Evolutionary conservation across 2,329 filamentous ascomycete species (phyloP).

Genomic region (Chalaropsis thielavioides): DNA sequence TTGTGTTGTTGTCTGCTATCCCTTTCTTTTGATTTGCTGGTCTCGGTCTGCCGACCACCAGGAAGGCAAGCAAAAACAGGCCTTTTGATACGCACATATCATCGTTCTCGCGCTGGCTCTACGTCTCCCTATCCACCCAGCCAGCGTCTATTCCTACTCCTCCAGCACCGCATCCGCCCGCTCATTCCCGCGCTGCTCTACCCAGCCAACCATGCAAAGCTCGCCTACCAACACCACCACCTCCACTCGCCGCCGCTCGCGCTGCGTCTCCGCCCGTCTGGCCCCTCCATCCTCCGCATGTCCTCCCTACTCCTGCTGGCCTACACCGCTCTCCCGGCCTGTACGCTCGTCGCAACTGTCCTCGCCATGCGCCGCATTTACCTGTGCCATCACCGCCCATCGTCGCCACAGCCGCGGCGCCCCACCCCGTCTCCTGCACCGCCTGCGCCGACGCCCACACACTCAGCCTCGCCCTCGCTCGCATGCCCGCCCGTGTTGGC

Average conservation of each 20-base stretch:
- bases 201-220: neutral
- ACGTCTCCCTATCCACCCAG: neutral
- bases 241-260: neutral
- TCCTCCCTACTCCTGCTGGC: neutral
- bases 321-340: neutral
- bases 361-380: neutral
- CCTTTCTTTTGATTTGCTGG: no score
- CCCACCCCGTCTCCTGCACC: neutral
- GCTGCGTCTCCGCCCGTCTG: no score
- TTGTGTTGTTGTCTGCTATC: neutral
- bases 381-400: no score
- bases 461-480: neutral
- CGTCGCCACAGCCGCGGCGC: no score
- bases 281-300: neutral
- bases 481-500: neutral
- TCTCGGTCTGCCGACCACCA: no score
- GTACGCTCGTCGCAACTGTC: neutral
- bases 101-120: no score
- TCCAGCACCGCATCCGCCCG: neutral
- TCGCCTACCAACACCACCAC: neutral
- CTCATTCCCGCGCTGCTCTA: neutral
- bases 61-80: no score
- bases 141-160: neutral
- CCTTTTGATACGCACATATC: no score
- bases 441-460: neutral